Conservation (phyloP, 2,329 filamentous ascomycete species). For the Bipolaris victoriae region DNA sequence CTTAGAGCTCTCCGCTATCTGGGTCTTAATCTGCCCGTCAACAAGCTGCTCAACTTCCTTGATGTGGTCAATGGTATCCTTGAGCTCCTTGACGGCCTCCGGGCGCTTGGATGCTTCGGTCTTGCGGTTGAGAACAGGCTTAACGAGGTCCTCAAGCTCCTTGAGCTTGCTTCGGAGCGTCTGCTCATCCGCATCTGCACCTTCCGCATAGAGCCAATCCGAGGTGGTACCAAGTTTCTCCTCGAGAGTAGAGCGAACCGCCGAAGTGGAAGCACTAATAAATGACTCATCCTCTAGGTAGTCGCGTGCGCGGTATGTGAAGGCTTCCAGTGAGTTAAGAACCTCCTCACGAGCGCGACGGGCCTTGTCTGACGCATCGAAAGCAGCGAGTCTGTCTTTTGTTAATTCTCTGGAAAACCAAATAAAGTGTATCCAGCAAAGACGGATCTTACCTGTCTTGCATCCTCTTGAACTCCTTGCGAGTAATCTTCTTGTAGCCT, state of each 20-base stretch:
- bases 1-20: conserved; percentile 59
- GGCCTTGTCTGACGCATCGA: conserved; percentile 82
- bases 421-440: not conserved
- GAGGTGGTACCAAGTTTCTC: conserved; percentile 71
- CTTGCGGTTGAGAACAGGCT: conserved; percentile 76
- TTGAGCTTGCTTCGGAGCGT: conserved; percentile 78
- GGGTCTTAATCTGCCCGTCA: conserved; percentile 74
- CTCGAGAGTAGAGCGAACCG: conserved; percentile 70
- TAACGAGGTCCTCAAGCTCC: conserved; percentile 76
- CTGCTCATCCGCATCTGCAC: conserved; percentile 74
- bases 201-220: conserved; percentile 92
- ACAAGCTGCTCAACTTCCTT: conserved; percentile 73
- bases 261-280: conserved; percentile 70
- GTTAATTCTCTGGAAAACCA: conserved; percentile 18
- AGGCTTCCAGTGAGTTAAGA: conserved; percentile 90
- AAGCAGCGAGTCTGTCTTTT: conserved; percentile 71
- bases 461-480: conserved; percentile 64
- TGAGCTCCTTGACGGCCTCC: conserved; percentile 68
- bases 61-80: conserved; percentile 73
- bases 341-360: conserved; percentile 81
- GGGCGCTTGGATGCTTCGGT: conserved; percentile 76
- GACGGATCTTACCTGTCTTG: conserved; percentile 59
- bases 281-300: conserved; percentile 80
- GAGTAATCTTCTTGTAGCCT: conserved; percentile 62
- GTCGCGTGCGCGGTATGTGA: conserved; percentile 87